Base-by-base conservation (phyloP, 208 protist genomes). In the Crithidia bombi region DNA sequence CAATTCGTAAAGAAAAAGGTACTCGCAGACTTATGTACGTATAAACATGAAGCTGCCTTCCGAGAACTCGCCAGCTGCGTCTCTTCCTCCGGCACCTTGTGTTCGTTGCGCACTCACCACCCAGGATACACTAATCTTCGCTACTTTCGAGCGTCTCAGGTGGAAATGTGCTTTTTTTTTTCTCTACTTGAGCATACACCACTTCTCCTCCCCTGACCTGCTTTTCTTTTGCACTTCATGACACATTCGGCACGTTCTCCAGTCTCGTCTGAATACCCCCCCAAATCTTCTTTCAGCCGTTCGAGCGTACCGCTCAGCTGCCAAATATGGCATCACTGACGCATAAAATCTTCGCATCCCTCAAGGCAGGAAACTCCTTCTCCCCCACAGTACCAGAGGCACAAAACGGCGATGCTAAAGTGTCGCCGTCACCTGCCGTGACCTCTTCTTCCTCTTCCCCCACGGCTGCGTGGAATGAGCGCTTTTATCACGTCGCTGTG, bases 401-500 rank as follows among this genome's bases (percentile, higher is more conserved):
- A 25, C 33, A 46, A 14, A 59, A 19, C 17, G 54, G 3, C 54
- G 21, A 15, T 3, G 1, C 54, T 1, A 12, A 43, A 35, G 41
- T 43, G 21, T 50, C 77, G 5, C 28, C 65, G 25, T 66, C 69
- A 47, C 55, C 64, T 17, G 6, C 36, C 39, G 30, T 2, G 4
- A 47, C 57, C 10, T 43, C 55, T 5, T 43, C 55, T 5, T 50
- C 58, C 43, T 36, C 58, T 5, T 65, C 58, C 2, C 44, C 30
- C 5, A 66, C 26, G 30, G 4, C 61, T 35, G 49, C 62, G 26
- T 76, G 70, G 70, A 71, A 62, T 36, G 72, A 70, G 49, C 52
- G 62, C 36, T 73, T 78, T 15, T 85, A 72, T 33, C 82, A 98
- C 51, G 83, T 99, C 23, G 98, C 98, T 4, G 90, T 99, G 10